Evolutionary conservation across 1,284 basidiomycete genomes (phyloP).

Genomic region (Calocybe gambosa): DNA sequence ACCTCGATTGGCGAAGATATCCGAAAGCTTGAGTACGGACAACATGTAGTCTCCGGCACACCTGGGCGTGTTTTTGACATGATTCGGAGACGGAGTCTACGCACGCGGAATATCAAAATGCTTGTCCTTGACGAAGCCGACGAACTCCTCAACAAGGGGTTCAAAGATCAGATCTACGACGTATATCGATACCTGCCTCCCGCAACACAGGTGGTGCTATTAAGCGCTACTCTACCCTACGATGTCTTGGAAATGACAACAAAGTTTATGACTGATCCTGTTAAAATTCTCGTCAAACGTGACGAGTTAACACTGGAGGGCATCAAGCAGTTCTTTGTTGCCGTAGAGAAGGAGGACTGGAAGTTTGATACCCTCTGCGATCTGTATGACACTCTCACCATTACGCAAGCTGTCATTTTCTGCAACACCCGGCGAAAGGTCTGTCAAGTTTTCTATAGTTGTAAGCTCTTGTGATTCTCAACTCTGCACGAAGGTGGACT

Average conservation of each 20-base stretch:
- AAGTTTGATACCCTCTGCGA: constrained; percentile 99
- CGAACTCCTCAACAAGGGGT: constrained; percentile 95
- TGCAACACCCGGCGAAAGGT: constrained; percentile 98
- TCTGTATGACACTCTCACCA: constrained; percentile 96
- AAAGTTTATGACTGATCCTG: constrained; percentile 99
- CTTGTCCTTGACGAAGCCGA: constrained; percentile 98
- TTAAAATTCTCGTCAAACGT: constrained; percentile 98
- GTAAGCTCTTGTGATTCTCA: constrained; percentile 8
- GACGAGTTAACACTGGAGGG: constrained; percentile 99
- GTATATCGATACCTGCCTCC: constrained; percentile 98
- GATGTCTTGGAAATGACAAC: constrained; percentile 99
- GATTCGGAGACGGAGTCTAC: constrained; percentile 91
- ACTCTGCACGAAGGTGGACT: constrained; percentile 80
- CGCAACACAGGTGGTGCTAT: constrained; percentile 94
- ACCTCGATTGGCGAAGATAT: constrained; percentile 98
- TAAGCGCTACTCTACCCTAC: constrained; percentile 94
- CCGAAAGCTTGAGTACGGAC: constrained; percentile 95
- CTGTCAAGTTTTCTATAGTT: constrained; percentile 14
- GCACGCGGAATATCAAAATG: constrained; percentile 99
- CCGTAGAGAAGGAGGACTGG: constrained; percentile 99
- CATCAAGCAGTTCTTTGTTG: constrained; percentile 99
- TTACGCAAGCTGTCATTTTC: constrained; percentile 99
- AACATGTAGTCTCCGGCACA: constrained; percentile 96
- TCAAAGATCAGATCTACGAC: constrained; percentile 99
- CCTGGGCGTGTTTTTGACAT: constrained; percentile 99